Conservation (phyloP, 1,284 basidiomycete genomes). For the Malassezia furfur region DNA sequence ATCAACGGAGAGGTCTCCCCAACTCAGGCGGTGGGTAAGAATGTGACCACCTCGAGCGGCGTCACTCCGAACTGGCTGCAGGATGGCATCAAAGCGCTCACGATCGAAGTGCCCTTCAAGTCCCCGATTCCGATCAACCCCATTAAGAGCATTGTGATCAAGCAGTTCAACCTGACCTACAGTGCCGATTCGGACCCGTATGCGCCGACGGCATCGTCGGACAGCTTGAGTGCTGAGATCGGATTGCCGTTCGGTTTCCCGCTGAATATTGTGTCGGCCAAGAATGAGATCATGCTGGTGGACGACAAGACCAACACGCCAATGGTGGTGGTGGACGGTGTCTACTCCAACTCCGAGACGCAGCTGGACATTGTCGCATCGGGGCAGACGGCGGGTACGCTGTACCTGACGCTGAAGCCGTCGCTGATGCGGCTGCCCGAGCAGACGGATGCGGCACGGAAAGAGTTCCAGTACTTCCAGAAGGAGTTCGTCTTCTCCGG, state of each 20-base stretch:
- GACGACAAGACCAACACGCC: slow-evolving; percentile 56
- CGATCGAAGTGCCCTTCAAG: slow-evolving; percentile 59
- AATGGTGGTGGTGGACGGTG: slow-evolving; percentile 44
- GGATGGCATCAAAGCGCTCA: slow-evolving; percentile 57
- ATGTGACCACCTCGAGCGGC: slow-evolving; percentile 52
- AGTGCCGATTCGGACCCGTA: slow-evolving; percentile 54
- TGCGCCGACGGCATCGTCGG: slow-evolving; percentile 57
- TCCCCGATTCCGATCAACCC: slow-evolving; percentile 57
- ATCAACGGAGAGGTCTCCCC: slow-evolving; percentile 59
- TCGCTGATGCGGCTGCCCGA: slow-evolving; percentile 56
- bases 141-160: slow-evolving; percentile 61
- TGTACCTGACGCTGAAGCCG: slow-evolving; percentile 59
- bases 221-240: slow-evolving; percentile 57
- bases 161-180: slow-evolving; percentile 58
- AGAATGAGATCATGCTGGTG: slow-evolving; percentile 59
- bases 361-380: slow-evolving; percentile 36
- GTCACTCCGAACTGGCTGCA: slow-evolving; percentile 61
- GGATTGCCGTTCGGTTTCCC: slow-evolving; percentile 69
- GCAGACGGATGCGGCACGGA: slow-evolving; percentile 51
- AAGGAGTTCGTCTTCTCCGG: slow-evolving; percentile 50
- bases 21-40: slow-evolving; percentile 57
- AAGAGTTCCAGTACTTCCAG: slow-evolving; percentile 44
- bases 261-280: slow-evolving; percentile 59
- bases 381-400: slow-evolving; percentile 59
- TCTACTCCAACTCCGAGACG: slow-evolving; percentile 20